phyloP scores from a whole-genome alignment of 2,329 filamentous ascomycete genomes.

The Aspergillus aculeatus region DNA sequence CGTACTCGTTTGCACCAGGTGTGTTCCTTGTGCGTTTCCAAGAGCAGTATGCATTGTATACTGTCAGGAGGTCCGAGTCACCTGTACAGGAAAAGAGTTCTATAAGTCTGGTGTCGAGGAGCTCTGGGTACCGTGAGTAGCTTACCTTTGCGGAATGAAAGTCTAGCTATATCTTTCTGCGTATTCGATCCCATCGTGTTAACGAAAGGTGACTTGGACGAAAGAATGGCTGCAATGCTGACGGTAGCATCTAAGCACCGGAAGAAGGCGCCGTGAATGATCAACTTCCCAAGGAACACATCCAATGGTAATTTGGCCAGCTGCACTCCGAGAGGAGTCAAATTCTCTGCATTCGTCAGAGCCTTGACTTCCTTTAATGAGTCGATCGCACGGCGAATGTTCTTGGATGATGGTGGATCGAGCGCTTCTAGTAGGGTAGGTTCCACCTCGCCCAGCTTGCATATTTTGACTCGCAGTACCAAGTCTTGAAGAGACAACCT shows the following conservation, averaged over 20 bases:
- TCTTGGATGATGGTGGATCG: slow-evolving; percentile 86
- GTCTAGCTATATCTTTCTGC: slow-evolving; percentile 76
- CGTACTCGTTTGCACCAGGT: slow-evolving; percentile 70
- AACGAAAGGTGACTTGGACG: slow-evolving; percentile 90
- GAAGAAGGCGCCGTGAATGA: slow-evolving; percentile 82
- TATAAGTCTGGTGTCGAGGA: not conserved
- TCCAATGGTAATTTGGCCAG: slow-evolving; percentile 87
- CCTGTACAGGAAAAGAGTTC: slow-evolving; percentile 40
- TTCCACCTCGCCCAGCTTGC: slow-evolving; percentile 90
- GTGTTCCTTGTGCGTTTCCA: slow-evolving; percentile 83
- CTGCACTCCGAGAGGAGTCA: slow-evolving; percentile 83
- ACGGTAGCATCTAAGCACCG: slow-evolving; percentile 88
- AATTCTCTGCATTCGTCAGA: slow-evolving; percentile 73
- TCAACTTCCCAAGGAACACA: slow-evolving; percentile 90
- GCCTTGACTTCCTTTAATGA: slow-evolving; percentile 91
- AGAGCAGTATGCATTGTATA: slow-evolving; percentile 87
- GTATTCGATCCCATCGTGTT: slow-evolving; percentile 79
- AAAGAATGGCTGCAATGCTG: slow-evolving; percentile 88
- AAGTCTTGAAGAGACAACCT: slow-evolving; percentile 90
- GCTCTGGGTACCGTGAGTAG: not conserved
- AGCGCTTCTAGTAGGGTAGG: slow-evolving; percentile 83
- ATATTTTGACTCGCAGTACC: slow-evolving; percentile 95
- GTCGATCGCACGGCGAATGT: slow-evolving; percentile 89
- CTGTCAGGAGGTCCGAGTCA: slow-evolving; percentile 87
- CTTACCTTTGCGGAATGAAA: slow-evolving; percentile 70